phyloP scores from a whole-genome alignment of 2,329 filamentous ascomycete genomes.

The Fusarium musae region DNA sequence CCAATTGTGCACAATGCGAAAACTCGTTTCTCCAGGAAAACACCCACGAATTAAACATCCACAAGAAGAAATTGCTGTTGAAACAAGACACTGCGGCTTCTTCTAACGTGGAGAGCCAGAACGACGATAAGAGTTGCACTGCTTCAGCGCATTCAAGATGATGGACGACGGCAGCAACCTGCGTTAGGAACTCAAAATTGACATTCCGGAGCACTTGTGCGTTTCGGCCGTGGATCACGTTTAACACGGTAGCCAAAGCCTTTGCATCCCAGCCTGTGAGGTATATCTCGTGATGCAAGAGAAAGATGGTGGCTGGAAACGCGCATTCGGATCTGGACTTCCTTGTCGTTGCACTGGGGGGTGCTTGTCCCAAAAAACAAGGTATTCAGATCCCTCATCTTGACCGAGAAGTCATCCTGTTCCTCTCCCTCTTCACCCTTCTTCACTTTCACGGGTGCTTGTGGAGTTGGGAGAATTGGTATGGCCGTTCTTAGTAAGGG shows the following conservation, averaged over 20 bases:
- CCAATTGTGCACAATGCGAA: not conserved
- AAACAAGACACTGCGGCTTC: not conserved
- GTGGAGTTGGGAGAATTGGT: not conserved
- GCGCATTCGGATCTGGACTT: not conserved
- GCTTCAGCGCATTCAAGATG: not conserved
- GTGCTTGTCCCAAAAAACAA: not conserved
- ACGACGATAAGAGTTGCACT: not conserved
- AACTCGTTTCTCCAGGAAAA: not conserved
- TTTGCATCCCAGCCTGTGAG: not conserved
- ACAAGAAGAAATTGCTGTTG: not conserved
- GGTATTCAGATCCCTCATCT: not conserved
- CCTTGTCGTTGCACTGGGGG: fast-evolving
- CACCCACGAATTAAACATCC: not conserved
- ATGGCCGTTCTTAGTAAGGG: not conserved
- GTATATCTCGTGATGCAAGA: not conserved
- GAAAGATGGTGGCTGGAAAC: not conserved
- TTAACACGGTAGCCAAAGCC: not conserved
- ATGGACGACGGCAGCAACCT: not conserved
- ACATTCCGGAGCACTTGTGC: not conserved
- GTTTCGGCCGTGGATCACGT: not conserved
- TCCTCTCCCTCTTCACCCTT: not conserved
- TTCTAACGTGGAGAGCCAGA: not conserved
- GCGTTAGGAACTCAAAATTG: not conserved
- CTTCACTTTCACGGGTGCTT: not conserved
- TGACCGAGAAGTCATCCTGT: not conserved